Conservation (phyloP, 2,329 filamentous ascomycete species). For the Diaporthe humulicola region DNA sequence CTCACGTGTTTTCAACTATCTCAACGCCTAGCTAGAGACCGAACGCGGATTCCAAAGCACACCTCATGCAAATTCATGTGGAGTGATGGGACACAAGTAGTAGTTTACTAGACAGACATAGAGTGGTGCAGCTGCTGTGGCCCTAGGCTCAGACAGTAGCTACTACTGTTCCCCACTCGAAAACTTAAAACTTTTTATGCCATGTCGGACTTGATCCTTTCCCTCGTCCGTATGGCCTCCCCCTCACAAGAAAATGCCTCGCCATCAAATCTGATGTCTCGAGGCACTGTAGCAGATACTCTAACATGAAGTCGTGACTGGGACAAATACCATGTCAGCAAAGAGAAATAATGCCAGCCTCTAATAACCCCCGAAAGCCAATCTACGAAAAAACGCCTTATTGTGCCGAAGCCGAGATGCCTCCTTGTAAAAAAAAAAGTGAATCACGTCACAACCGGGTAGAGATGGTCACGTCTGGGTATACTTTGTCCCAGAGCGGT, state of each 20-base stretch:
- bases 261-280: constrained; percentile 5
- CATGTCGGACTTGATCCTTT: constrained; percentile 7
- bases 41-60: not conserved
- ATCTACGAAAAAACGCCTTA: constrained; percentile 41
- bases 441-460: constrained; percentile 20
- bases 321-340: constrained; percentile 35
- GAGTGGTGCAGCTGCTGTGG: not conserved
- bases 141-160: not conserved
- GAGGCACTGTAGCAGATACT: constrained; percentile 28
- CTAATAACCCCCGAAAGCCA: constrained; percentile 37
- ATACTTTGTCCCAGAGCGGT: not conserved
- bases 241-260: constrained; percentile 10
- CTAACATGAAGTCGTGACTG: constrained; percentile 35
- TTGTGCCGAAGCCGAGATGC: constrained; percentile 34
- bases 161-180: constrained; percentile 13
- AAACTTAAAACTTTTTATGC: constrained; percentile 35
- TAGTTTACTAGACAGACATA: constrained; percentile 28
- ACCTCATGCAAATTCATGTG: not conserved
- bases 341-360: constrained; percentile 37
- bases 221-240: not conserved
- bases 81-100: not conserved
- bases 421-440: constrained; percentile 31
- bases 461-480: not conserved
- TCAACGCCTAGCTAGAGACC: not conserved
- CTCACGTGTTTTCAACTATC: not conserved